Evolutionary conservation across 371 early-diverging fungal genomes (phyloP), one percentile per base, ranked within the genome.

Genomic region (Chytridiales sp.): DNA sequence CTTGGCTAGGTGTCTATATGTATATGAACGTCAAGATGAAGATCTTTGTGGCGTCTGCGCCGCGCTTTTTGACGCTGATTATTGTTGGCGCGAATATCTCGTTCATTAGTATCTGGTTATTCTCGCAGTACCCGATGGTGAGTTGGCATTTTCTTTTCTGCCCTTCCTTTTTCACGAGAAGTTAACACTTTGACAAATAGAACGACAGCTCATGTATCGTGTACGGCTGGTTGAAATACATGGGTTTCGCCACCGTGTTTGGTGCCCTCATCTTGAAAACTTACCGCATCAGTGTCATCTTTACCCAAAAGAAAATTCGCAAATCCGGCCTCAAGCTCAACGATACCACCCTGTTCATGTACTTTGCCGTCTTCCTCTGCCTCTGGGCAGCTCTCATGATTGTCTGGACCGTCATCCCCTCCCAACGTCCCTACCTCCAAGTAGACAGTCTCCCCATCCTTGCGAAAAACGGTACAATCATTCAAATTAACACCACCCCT

Each of bases 251-350:
- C 19, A 6, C 13, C 19, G 56, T 46, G 17, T 56, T 56, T 30
- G 56, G 56, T 15, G 34, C 46, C 19, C 48, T 56, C 40, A 6
- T 56, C 22, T 26, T 26, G 15, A 4, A 61, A 41, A 61, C 61
- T 21, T 61, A 52, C 41, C 38, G 61, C 5, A 61, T 61, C 55
- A 26, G 8, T 30, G 55, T 61, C 35, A 61, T 61, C 47, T 59
- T 59, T 48, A 26, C 49, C 35, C 24, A 6, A 47, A 59, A 59
- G 29, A 24, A 29, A 24, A 3, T 17, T 3, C n/a, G 5, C 5
- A 49, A 49, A 40, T 27, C n/a, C n/a, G 47, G 11, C n/a, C 24
- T 34, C 26, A 31, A 35, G 21, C 40, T 49, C 13, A 31, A 52
- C 9, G 59, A 49, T 40, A 3, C 6, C 5, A 15, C 49, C 31